Evolutionary conservation across 768 basidiomycete species (phyloP), one percentile per base, ranked within the genome.

Genomic region (Boletus barrowsii): DNA sequence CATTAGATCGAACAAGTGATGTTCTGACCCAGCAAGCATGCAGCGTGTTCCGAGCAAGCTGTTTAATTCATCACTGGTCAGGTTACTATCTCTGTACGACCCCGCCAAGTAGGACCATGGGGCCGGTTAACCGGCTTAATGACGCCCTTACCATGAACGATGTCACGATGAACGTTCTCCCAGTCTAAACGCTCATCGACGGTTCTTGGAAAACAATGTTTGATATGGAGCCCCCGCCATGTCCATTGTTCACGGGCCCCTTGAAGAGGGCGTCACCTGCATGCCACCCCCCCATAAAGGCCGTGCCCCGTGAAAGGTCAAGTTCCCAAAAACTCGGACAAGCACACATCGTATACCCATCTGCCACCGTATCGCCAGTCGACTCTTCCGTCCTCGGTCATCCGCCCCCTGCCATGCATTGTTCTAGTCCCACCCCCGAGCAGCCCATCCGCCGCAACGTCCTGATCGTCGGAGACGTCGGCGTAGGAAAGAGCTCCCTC

Each of bases 401-500:
- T 52, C 36, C n/a, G 18, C 47, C 32, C 29, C n/a, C 55, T 30
- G 8, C 30, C 51, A 67, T 55, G 56, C 53, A 35, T 9, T 59
- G 52, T 56, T 56, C 65, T 15, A 57, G 56, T 30, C 56, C 56
- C 51, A 57, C 32, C 42, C 49, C 51, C 32, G 53, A 62, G 5
- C 22, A 18, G 6, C 43, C 47, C 39, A 43, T n/a, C 22, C 65
- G 50, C 35, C 65, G 65, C 13, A 68, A 68, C 37, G 37, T 69
- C 44, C 51, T 68, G 36, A 68, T 68, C 33, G 53, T 68, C 11
- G 67, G 67, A 33, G 67, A 68, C 36, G 60, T 67, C 17, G 67
- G 67, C 26, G 54, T 60, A 17, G 71, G 72, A 10, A 78, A 78
- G 56, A 77, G 75, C 53, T 74, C 73, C 5, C 64, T 77, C 42